Conservation (phyloP, 2,329 filamentous ascomycete species). For the Drechslera avenae region DNA sequence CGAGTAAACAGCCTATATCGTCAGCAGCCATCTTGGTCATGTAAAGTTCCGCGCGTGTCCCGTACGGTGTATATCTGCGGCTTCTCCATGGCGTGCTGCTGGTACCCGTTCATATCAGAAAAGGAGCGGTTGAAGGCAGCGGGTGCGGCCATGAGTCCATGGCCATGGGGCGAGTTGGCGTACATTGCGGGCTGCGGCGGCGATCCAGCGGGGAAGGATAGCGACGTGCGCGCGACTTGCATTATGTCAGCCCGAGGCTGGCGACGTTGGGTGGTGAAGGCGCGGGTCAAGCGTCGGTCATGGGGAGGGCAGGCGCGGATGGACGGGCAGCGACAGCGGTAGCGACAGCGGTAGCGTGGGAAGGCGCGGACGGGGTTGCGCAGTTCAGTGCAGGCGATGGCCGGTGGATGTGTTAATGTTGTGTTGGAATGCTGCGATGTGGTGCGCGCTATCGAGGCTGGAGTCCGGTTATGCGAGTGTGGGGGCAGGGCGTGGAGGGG, state of each 20-base stretch:
- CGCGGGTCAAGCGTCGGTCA: conserved; percentile 2
- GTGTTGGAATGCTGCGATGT: too few species aligned
- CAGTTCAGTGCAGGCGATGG: too few species aligned
- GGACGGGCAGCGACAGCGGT: too few species aligned
- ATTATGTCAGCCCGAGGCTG: conserved; percentile 32
- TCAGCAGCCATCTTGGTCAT: conserved; percentile 64
- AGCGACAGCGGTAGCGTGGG: too few species aligned
- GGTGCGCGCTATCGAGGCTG: too few species aligned
- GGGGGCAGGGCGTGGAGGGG: too few species aligned
- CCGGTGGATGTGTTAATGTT: too few species aligned
- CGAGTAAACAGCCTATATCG: conserved; percentile 77
- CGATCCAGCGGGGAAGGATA: conserved; percentile 35
- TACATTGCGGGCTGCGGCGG: conserved; percentile 44
- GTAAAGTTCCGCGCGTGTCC: conserved; percentile 58
- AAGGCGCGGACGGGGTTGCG: too few species aligned
- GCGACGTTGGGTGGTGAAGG: conserved; percentile 12
- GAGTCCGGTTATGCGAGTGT: too few species aligned
- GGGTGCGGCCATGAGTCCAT: conserved; percentile 43
- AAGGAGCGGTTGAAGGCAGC: conserved; percentile 47
- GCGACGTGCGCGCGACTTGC: conserved; percentile 43
- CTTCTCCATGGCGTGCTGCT: conserved; percentile 49
- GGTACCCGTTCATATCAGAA: conserved; percentile 44
- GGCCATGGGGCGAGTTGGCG: conserved; percentile 35
- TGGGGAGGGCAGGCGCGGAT: too few species aligned
- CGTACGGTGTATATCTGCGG: conserved; percentile 59